A percentile compares a stretch with the other conserved stretches of the same genome.
These are phyloP conservation scores for Mucor ambiguus DNA, from an alignment of 371 early-diverging fungal genomes.

Conservation along the genomic window DNA sequence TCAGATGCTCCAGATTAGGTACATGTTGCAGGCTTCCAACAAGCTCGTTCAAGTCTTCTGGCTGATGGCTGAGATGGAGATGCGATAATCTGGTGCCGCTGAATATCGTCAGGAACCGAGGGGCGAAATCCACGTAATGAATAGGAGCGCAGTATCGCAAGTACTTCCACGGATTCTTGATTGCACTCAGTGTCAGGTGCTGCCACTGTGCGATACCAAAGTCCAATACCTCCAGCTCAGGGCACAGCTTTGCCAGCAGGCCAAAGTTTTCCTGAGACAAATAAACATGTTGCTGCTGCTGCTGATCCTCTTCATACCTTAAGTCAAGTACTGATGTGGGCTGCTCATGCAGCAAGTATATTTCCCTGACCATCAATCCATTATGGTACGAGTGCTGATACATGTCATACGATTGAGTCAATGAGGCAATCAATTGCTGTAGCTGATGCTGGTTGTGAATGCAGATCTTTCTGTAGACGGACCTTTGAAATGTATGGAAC, in stretches of 20 bases:
- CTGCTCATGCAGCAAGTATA: neutral
- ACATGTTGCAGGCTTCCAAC: neutral
- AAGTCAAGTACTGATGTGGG: neutral
- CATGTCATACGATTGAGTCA: neutral
- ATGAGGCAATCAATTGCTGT: neutral
- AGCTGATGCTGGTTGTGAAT: slow-evolving; percentile 15
- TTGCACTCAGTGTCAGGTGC: neutral
- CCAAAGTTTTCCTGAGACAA: slow-evolving; percentile 17
- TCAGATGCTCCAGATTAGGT: slow-evolving; percentile 7
- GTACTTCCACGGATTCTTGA: neutral
- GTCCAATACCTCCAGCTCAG: slow-evolving; percentile 16
- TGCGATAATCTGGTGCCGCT: slow-evolving; percentile 5
- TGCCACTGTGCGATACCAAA: slow-evolving; percentile 22
- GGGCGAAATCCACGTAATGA: neutral
- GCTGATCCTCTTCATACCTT: neutral
- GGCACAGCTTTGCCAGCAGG: slow-evolving; percentile 11
- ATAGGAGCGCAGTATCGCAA: slow-evolving; percentile 13
- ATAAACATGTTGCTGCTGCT: neutral
- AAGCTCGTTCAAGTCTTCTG: neutral
- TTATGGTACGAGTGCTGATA: neutral
- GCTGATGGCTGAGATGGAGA: slow-evolving; percentile 8
- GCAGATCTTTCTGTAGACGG: slow-evolving; percentile 8
- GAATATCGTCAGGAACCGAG: slow-evolving; percentile 1
- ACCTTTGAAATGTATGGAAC: slow-evolving; percentile 16
- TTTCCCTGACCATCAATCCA: slow-evolving; percentile 4